Conservation (phyloP, 129 eudicot species). For the carrot (Daucus carota) region DNA sequence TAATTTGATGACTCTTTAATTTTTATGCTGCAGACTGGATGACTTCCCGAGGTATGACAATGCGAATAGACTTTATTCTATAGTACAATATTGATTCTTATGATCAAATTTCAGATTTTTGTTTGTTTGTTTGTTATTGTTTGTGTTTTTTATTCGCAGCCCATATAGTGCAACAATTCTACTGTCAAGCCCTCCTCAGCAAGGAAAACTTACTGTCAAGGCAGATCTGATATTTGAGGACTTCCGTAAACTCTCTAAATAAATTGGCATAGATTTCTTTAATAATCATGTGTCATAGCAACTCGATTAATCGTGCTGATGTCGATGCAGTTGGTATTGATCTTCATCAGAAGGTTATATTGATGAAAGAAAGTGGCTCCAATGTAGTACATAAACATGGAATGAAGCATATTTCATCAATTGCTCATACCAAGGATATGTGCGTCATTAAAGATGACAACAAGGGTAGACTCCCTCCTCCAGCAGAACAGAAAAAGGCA, state of each 20-base stretch:
- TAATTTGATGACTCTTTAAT: constrained; percentile 13
- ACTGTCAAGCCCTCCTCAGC: constrained; percentile 55
- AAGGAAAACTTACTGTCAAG: constrained; percentile 72
- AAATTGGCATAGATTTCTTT: not conserved
- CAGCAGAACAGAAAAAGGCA: constrained; percentile 22
- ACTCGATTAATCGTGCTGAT: constrained; percentile 15
- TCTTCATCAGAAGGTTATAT: constrained; percentile 54
- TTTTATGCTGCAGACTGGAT: constrained; percentile 65
- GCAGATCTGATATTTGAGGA: constrained; percentile 88
- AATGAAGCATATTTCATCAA: constrained; percentile 37
- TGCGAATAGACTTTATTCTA: not conserved
- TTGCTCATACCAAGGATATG: constrained; percentile 39
- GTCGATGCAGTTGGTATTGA: constrained; percentile 84
- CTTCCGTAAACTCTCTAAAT: constrained; percentile 40
- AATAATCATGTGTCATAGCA: not conserved
- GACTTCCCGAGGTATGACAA: constrained; percentile 68
- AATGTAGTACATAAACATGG: constrained; percentile 23
- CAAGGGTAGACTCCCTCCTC: constrained; percentile 18
- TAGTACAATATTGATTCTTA: not conserved
- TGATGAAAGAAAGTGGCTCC: constrained; percentile 31
- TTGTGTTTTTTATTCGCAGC: constrained; percentile 37
- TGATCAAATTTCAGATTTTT: not conserved
- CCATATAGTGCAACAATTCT: constrained; percentile 68
- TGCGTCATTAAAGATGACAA: constrained; percentile 29
- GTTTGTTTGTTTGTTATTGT: constrained; percentile 7